Evolutionary conservation across 1,284 basidiomycete genomes (phyloP).

Genomic region (Microstroma glucosiphilum): DNA sequence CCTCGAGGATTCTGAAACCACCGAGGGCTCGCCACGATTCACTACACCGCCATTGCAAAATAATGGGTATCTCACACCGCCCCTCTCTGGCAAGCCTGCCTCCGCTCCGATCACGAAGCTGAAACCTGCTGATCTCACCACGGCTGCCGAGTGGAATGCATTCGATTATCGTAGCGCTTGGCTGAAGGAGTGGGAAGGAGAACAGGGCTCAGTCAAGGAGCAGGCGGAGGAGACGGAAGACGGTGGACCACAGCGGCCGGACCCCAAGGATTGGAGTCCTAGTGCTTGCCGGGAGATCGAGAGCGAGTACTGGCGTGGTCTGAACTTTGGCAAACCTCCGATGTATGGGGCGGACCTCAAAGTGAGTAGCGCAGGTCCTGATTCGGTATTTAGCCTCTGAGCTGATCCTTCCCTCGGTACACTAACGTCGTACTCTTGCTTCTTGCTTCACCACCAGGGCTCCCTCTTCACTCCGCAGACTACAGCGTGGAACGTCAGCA

Average conservation of each 20-base stretch:
- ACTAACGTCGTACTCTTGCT: neutral
- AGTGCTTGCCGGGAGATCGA: constrained; percentile 73
- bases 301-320: constrained; percentile 83
- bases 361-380: neutral
- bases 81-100: neutral
- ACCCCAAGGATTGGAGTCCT: constrained; percentile 26
- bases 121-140: constrained; percentile 32
- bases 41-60: too few relatives aligned
- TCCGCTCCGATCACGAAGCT: constrained; percentile 14
- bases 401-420: too few relatives aligned
- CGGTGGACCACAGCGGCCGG: constrained; percentile 6
- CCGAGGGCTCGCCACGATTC: neutral
- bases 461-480: constrained; percentile 79
- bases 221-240: neutral
- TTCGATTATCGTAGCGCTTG: constrained; percentile 43
- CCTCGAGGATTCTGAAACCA: neutral
- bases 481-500: constrained; percentile 83
- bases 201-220: neutral
- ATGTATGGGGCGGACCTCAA: constrained; percentile 95
- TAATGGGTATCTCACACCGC: too few relatives aligned
- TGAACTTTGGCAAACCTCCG: constrained; percentile 78
- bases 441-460: constrained; percentile 52
- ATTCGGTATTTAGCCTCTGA: neutral
- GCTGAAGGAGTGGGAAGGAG: constrained; percentile 29
- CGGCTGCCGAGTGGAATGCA: constrained; percentile 33